Conservation (phyloP, 2,329 filamentous ascomycete species). For the Calonectria crousiana region DNA sequence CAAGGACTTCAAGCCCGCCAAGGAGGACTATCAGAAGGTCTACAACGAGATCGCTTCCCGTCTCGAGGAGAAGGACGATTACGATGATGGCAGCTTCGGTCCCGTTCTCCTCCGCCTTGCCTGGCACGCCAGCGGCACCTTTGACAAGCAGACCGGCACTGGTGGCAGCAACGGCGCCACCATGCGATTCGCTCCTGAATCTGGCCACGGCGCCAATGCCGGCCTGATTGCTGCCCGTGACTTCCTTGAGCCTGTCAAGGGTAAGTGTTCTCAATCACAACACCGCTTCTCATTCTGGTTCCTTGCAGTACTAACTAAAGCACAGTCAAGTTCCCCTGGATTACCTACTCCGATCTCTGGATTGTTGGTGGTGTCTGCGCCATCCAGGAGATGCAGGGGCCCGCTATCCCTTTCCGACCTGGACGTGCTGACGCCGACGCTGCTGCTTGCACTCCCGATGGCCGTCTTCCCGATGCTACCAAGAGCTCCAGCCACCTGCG, state of each 20-base stretch:
- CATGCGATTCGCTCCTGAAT: conserved; percentile 94
- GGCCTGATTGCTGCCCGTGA: conserved; percentile 88
- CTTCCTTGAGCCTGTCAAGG: conserved; percentile 93
- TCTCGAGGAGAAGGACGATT: conserved; percentile 91
- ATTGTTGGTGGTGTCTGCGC: conserved; percentile 87
- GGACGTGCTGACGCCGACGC: conserved; percentile 86
- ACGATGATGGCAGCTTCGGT: conserved; percentile 96
- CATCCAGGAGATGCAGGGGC: conserved; percentile 96
- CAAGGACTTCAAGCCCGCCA: conserved; percentile 78
- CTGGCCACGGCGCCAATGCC: conserved; percentile 92
- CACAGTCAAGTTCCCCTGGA: conserved; percentile 85
- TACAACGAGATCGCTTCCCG: conserved; percentile 87
- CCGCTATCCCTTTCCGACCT: conserved; percentile 87
- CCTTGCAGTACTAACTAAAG: conserved; percentile 19
- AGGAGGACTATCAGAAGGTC: conserved; percentile 94
- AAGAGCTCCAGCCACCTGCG: conserved; percentile 87
- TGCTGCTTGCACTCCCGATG: conserved; percentile 90
- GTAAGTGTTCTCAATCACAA: conserved; percentile 57
- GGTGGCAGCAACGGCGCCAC: conserved; percentile 97
- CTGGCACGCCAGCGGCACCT: conserved; percentile 96
- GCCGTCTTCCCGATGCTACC: conserved; percentile 83
- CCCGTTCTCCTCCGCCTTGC: conserved; percentile 91
- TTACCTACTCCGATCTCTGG: conserved; percentile 96
- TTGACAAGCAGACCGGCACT: conserved; percentile 86
- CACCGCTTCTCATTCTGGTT: neutral